phyloP scores from a whole-genome alignment of 371 early-diverging fungal species.

The Rhizopus sp. region DNA sequence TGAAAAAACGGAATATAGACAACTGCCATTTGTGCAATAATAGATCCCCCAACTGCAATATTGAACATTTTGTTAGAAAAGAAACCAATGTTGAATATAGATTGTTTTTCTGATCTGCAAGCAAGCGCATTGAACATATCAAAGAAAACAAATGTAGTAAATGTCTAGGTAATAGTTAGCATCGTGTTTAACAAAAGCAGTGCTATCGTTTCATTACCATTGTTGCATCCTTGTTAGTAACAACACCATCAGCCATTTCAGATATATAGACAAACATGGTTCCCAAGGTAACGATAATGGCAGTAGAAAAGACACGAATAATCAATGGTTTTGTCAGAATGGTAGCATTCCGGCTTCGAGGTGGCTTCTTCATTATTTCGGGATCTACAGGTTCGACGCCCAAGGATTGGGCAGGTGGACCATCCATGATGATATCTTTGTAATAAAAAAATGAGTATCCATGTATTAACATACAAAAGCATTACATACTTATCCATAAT shows the following conservation, averaged over 20 bases:
- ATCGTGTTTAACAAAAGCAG: not conserved
- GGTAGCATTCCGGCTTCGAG: slow-evolving; percentile 68
- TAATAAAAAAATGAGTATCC: not conserved
- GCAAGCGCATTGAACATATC: slow-evolving; percentile 95
- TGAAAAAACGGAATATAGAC: slow-evolving; percentile 92
- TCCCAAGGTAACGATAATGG: slow-evolving; percentile 82
- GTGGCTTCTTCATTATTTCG: slow-evolving; percentile 83
- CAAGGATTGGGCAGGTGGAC: slow-evolving; percentile 89
- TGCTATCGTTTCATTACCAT: slow-evolving; percentile 67
- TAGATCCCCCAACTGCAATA: slow-evolving; percentile 77
- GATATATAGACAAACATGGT: slow-evolving; percentile 82
- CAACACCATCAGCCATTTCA: slow-evolving; percentile 77
- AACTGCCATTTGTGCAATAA: slow-evolving; percentile 85
- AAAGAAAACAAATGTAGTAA: slow-evolving; percentile 94
- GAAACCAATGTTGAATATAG: slow-evolving; percentile 79
- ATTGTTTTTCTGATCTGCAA: slow-evolving; percentile 86
- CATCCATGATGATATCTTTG: slow-evolving; percentile 89
- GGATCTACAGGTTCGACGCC: slow-evolving; percentile 89
- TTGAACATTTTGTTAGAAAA: slow-evolving; percentile 89
- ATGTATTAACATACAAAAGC: not conserved
- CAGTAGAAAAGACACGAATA: slow-evolving; percentile 77
- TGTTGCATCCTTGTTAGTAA: slow-evolving; percentile 84
- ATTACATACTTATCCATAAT: slow-evolving; percentile 88
- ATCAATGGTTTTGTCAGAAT: slow-evolving; percentile 80
- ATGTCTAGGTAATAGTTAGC: slow-evolving; percentile 78